Conservation (phyloP, 768 basidiomycete genomes). For the Russula sp. region DNA sequence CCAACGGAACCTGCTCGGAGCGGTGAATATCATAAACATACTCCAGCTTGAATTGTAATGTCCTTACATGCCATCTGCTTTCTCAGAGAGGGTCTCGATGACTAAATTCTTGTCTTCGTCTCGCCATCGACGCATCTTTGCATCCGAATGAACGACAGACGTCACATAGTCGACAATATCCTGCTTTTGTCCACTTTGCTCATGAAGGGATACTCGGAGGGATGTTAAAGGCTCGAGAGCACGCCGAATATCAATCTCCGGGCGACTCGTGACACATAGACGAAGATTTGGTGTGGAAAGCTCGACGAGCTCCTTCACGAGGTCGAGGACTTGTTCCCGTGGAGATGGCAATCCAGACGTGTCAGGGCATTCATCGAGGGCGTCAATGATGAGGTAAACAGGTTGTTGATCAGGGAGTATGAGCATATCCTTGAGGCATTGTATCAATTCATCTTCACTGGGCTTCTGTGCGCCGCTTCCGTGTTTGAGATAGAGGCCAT, state of each 20-base stretch:
- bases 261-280: constrained; percentile 7
- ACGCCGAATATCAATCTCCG: not conserved
- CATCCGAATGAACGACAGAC: not conserved
- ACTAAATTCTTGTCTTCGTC: not conserved
- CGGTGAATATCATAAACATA: not conserved
- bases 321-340: not conserved
- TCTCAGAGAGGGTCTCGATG: not conserved
- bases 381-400: not conserved
- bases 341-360: constrained; percentile 6
- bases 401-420: not conserved
- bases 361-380: not conserved
- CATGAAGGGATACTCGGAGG: not conserved
- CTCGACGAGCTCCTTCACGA: not conserved
- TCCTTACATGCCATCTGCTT: constrained; percentile 3
- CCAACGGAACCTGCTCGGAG: not conserved
- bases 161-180: not conserved
- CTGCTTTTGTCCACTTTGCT: constrained; percentile 7
- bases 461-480: not conserved
- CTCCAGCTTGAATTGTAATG: too few relatives aligned
- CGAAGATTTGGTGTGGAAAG: not conserved
- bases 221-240: not conserved
- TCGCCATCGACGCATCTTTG: constrained; percentile 1
- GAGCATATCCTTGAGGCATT: not conserved
- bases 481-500: not conserved
- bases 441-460: not conserved